Base-by-base conservation (phyloP, 257 asterid genomes). In the Misopates orontium region DNA sequence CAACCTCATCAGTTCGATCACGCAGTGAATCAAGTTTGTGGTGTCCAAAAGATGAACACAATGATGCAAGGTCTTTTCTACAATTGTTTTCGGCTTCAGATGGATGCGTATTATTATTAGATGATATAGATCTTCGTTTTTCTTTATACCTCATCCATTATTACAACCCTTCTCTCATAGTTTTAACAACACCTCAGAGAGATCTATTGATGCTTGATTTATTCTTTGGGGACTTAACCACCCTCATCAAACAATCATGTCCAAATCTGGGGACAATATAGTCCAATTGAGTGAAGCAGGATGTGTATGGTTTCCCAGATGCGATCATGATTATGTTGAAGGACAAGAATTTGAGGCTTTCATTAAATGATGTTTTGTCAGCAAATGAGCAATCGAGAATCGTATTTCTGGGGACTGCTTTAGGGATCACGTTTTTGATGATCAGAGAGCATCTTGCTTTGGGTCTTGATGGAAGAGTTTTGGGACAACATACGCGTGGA, bases 291-390 rank as follows among this genome's bases (percentile, higher is more conserved):
- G 44, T 40, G 77, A 83, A 31, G 83, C 87, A 58, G 82, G 72
- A 71, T 90, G 97, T 56, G 74, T 84, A 19, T 79, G 99, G 99
- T 85, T 87, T 71, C 97, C 99, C 21, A 84, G 70, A 71, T 76
- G 83, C 68, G 84, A 70, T 36, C 14, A 57, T 57, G 95, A 69
- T 63, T 10, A 66, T 67, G 75, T 72, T 60, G 94, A 83, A 56
- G 80, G 39, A 44, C 77, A 73, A 54, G 84, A 75, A 77, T 52
- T n/a, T n/a, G n/a, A n/a, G n/a, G n/a, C n/a, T n/a, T n/a, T n/a
- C n/a, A n/a, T n/a, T n/a, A n/a, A n/a, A n/a, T n/a, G n/a, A n/a
- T n/a, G n/a, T n/a, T n/a, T n/a, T n/a, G n/a, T n/a, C n/a, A n/a
- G n/a, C n/a, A n/a, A n/a, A n/a, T n/a, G n/a, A n/a, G n/a, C n/a